A percentile compares a stretch with the other conserved stretches of the same genome.
phyloP scores from a whole-genome alignment of 768 basidiomycete genomes.

The Amanita pallidorosea region DNA sequence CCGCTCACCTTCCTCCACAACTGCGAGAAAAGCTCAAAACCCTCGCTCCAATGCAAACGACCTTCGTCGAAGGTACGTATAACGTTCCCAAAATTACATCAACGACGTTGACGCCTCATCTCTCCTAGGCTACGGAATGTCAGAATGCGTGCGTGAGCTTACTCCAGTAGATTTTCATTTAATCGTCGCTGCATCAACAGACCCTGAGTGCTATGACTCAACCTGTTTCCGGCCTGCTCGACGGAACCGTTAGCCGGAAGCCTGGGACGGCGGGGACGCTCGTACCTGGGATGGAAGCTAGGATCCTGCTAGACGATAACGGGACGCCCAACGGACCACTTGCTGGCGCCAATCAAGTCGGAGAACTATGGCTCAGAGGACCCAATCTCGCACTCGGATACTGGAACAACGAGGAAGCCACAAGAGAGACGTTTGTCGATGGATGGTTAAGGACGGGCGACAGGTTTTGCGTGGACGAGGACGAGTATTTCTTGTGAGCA shows the following conservation, averaged over 20 bases:
- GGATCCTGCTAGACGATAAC: conserved; percentile 52
- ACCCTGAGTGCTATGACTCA: conserved; percentile 43
- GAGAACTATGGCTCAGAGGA: conserved; percentile 54
- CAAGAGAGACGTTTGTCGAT: conserved; percentile 50
- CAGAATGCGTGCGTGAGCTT: conserved; percentile 40
- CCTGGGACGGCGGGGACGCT: conserved; percentile 47
- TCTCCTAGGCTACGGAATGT: conserved; percentile 56
- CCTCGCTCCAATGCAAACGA: conserved; percentile 22
- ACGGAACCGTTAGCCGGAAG: conserved; percentile 27
- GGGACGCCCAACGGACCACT: conserved; percentile 15
- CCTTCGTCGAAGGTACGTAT: conserved; percentile 33
- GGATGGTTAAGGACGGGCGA: conserved; percentile 78
- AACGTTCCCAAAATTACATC: conserved; percentile 4
- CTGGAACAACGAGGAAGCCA: conserved; percentile 61
- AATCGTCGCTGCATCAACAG: conserved; percentile 18
- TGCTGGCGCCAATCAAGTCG: conserved; percentile 44
- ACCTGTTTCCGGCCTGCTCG: conserved; percentile 34
- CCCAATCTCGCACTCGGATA: conserved; percentile 55
- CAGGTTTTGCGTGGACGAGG: conserved; percentile 46
- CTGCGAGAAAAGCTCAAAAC: conserved; percentile 31
- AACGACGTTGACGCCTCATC: neutral
- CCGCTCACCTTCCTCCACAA: conserved; percentile 58
- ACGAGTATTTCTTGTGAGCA: conserved; percentile 58
- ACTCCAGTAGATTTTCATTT: neutral
- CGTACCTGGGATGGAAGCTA: conserved; percentile 52